Evolutionary conservation across 2,329 filamentous ascomycete genomes (phyloP), one percentile per base, ranked within the genome.

Genomic region (Aspergillus novofumigatus): DNA sequence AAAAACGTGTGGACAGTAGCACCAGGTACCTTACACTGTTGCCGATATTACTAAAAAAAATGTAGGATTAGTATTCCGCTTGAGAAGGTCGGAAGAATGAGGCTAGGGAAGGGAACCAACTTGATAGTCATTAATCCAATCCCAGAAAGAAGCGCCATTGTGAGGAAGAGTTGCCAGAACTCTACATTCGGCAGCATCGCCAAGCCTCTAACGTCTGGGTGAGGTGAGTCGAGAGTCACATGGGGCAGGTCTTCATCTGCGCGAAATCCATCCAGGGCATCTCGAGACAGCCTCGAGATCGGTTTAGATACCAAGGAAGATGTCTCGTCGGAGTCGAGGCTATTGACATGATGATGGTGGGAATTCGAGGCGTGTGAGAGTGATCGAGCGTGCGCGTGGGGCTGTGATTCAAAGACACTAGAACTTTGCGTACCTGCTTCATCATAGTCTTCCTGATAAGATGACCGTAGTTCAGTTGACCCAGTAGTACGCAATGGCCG

Each of bases 41-140:
- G 47, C 94, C 94, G 68, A 97, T 96, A 67, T 99, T 99, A 78
- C 91, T 96, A 65, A 23, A 45, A 10, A 51, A 23, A 14, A 20
- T 60, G 77, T 68, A 78, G 76, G 59, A 45, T 53, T 4, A 8
- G 49, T 21, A n/a, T 42, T 8, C n/a, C 26, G 26, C 54, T 28
- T 49, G 17, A 25, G 10, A 20, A 32, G 20, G 21, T 44, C 14
- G 17, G 32, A 38, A 38, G 32, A 38, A 14, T 7, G 5, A 47
- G 44, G 23, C 23, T 11, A 17, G 21, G 44, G 14, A 26, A 21
- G 25, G 42, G 29, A 44, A 60, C 56, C 10, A 64, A 96, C 92
- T 99, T 99, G 77, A 99, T 99, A 0, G 93, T 97, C 94, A 99
- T 99, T 63, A 99, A 78, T 10, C 94, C 94, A 66, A 97, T 89